Percentiles rank a stretch among this genome's conserved stretches.
Conservation (phyloP, 108 stramenopile species). For the Aurantiochytrium sp. region DNA sequence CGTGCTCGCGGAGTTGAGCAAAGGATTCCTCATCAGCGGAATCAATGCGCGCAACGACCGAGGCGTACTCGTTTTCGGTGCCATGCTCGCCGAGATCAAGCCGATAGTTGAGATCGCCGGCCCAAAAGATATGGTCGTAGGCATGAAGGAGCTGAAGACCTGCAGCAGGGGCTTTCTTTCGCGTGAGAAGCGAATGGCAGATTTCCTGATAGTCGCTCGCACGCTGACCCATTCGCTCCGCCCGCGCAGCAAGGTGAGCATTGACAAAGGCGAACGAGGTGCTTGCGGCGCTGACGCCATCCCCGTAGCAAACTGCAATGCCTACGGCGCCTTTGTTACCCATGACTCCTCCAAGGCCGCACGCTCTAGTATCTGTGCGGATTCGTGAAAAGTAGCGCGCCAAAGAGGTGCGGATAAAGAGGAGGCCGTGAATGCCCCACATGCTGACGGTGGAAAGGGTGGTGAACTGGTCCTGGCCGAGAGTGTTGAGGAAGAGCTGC, state of each 20-base stretch:
- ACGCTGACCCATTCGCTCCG: constrained; percentile 3
- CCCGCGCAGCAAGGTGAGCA: constrained; percentile 52
- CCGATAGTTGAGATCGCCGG: constrained; percentile 36
- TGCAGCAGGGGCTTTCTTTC: neutral
- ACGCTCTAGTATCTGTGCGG: constrained; percentile 7
- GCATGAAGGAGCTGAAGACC: neutral
- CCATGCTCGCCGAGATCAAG: constrained; percentile 27
- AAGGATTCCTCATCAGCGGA: neutral
- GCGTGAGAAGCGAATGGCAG: neutral
- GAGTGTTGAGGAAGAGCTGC: neutral
- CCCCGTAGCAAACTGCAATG: constrained; percentile 32
- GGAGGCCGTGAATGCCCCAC: constrained; percentile 11
- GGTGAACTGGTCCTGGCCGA: neutral
- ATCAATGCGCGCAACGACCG: neutral
- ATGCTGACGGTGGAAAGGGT: neutral
- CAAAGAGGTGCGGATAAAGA: neutral
- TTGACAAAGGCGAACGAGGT: constrained; percentile 47
- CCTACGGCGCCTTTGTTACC: constrained; percentile 58
- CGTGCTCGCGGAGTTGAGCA: neutral
- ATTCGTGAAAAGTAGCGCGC: neutral
- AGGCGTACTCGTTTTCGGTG: constrained; percentile 13
- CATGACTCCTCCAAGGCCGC: constrained; percentile 50
- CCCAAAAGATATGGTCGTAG: constrained; percentile 31
- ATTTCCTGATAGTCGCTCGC: constrained; percentile 25
- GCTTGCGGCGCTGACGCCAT: neutral